Conservation (phyloP, 257 asterid genomes). For the Jacaranda mimosifolia region DNA sequence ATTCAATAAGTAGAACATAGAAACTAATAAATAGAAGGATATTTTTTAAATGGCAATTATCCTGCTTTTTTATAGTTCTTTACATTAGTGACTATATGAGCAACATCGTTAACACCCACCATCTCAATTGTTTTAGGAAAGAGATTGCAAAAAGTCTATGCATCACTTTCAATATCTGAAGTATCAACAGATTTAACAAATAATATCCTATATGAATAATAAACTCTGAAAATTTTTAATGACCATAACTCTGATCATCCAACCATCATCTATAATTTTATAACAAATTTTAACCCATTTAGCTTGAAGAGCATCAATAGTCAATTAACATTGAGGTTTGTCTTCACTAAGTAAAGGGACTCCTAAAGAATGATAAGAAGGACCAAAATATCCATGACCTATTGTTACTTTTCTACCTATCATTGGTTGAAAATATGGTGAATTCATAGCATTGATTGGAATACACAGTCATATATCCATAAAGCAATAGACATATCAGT, state of each 20-base stretch:
- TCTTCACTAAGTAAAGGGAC: constrained; percentile 7
- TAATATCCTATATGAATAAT: not conserved
- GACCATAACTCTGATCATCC: not conserved
- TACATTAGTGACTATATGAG: not conserved
- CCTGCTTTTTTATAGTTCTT: not conserved
- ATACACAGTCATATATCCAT: not conserved
- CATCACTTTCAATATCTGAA: not conserved
- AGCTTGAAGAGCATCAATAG: not conserved
- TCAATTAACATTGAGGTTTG: not conserved
- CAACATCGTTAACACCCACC: constrained; percentile 7
- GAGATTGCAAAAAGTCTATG: not conserved
- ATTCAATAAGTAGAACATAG: not conserved
- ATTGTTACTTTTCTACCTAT: not conserved
- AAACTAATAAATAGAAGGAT: not conserved
- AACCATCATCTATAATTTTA: constrained; percentile 3
- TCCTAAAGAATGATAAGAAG: constrained; percentile 4
- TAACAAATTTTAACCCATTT: not conserved
- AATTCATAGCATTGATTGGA: not conserved
- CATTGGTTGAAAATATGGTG: not conserved
- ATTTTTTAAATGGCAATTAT: not conserved
- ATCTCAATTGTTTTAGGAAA: not conserved
- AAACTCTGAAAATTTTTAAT: constrained; percentile 16
- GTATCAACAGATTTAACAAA: constrained; percentile 20
- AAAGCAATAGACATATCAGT: not conserved
- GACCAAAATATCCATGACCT: not conserved